Evolutionary conservation across 2,329 filamentous ascomycete genomes (phyloP).

Genomic region (Lachnellula subtilissima): DNA sequence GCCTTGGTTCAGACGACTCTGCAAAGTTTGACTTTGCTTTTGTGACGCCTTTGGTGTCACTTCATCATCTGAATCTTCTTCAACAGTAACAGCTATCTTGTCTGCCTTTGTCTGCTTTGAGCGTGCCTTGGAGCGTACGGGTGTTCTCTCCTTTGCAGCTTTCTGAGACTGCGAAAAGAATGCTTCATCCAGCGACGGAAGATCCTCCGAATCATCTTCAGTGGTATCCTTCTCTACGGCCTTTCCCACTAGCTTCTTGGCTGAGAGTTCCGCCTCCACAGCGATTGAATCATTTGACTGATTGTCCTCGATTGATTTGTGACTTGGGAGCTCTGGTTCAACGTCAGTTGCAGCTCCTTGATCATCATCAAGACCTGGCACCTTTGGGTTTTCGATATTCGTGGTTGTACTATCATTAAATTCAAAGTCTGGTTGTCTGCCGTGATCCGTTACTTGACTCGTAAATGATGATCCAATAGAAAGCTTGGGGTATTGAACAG

Average conservation of each 20-base stretch:
- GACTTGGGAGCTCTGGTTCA: slow-evolving; percentile 1
- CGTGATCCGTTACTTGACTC: slow-evolving; percentile 41
- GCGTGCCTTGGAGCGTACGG: slow-evolving; percentile 6
- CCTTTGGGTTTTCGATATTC: slow-evolving; percentile 10
- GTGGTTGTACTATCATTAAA: slow-evolving; percentile 28
- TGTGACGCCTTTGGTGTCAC: slow-evolving; percentile 19
- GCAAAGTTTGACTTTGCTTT: slow-evolving; percentile 5
- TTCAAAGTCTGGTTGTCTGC: slow-evolving; percentile 46
- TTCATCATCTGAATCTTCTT: slow-evolving; percentile 22
- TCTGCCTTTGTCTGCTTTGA: slow-evolving; percentile 35
- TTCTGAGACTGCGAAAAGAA: not conserved
- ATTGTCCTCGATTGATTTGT: not conserved
- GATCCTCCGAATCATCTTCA: not conserved
- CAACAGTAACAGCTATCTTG: slow-evolving; percentile 41
- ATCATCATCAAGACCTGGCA: slow-evolving; percentile 6
- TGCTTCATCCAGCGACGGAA: slow-evolving; percentile 19
- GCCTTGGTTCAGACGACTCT: slow-evolving; percentile 3
- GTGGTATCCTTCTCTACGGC: not conserved
- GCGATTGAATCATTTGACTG: slow-evolving; percentile 4
- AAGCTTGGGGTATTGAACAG: slow-evolving; percentile 31
- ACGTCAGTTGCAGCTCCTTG: not conserved
- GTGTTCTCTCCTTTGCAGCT: slow-evolving; percentile 13
- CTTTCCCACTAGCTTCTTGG: not conserved
- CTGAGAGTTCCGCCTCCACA: slow-evolving; percentile 1
- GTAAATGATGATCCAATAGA: slow-evolving; percentile 34